A percentile compares a stretch with the other conserved stretches of the same genome.
Conservation (phyloP, 208 protist species). For the Leishmania tropica region DNA sequence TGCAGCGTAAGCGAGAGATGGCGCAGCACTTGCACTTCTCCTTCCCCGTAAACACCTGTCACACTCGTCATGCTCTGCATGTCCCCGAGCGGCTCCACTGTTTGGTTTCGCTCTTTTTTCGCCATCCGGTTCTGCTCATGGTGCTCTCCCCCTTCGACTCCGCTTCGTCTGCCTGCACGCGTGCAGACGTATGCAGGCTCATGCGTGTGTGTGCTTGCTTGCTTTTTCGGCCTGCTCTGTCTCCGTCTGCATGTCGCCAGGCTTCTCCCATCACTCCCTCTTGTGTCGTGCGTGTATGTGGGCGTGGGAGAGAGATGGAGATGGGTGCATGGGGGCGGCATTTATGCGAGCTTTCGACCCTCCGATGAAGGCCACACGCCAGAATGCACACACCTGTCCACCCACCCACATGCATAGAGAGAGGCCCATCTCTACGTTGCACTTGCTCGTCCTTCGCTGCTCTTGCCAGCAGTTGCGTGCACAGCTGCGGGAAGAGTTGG, state of each 20-base stretch:
- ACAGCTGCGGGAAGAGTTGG: neutral
- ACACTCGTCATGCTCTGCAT: neutral
- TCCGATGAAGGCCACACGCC: neutral
- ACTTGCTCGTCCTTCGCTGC: neutral
- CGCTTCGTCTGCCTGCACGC: neutral
- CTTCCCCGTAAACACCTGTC: too few species aligned
- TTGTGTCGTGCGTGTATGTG: neutral
- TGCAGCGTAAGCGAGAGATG: neutral
- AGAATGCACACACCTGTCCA: neutral
- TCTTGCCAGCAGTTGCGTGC: neutral
- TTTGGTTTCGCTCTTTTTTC: slow-evolving; percentile 4
- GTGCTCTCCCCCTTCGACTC: neutral
- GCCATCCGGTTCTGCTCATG: neutral
- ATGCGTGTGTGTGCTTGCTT: neutral
- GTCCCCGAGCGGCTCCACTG: neutral
- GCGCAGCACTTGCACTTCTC: neutral
- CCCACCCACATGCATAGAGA: neutral
- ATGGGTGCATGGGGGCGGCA: neutral
- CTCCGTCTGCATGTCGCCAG: too few species aligned
- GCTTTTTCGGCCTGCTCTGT: neutral
- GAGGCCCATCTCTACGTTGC: neutral
- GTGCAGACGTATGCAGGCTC: neutral
- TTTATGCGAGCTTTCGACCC: neutral
- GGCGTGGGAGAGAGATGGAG: neutral
- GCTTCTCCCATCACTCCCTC: too few species aligned